Evolutionary conservation across 306 rosid genomes (phyloP).

Genomic region (Castanea mollissima): DNA sequence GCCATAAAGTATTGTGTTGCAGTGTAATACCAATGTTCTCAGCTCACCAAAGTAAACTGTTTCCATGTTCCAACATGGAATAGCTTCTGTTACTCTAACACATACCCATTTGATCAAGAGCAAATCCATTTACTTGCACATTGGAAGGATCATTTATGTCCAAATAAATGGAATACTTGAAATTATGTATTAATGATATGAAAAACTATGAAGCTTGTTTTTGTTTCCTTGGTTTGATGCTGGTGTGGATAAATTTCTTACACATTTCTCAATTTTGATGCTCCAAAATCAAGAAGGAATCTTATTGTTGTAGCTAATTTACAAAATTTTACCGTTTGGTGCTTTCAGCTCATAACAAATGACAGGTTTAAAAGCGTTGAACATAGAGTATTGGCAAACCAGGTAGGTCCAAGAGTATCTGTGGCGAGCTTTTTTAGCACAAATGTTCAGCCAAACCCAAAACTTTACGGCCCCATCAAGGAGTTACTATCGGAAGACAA

Average conservation of each 20-base stretch:
- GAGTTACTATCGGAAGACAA: slow-evolving; percentile 24
- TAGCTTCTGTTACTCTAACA: no score
- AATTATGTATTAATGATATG: no score
- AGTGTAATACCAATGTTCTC: no score
- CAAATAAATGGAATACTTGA: no score
- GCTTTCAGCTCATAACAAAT: slow-evolving; percentile 22
- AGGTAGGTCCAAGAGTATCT: slow-evolving; percentile 4
- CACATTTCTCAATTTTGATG: neutral
- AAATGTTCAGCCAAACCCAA: neutral
- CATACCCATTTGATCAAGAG: no score
- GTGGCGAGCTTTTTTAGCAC: slow-evolving; percentile 29
- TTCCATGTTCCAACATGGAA: no score
- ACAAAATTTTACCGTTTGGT: neutral
- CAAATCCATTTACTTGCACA: no score
- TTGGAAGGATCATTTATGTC: no score
- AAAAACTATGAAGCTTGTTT: neutral
- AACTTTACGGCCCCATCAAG: slow-evolving; percentile 21
- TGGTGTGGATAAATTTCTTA: neutral
- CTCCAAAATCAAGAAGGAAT: neutral
- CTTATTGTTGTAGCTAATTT: neutral
- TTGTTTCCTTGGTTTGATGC: neutral
- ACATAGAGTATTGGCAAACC: slow-evolving; percentile 31
- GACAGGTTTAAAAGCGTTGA: slow-evolving; percentile 35
- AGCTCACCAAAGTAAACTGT: no score
- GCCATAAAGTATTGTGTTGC: no score